Evolutionary conservation across 805 yeast species (phyloP).

Genomic region (Priceomyces fermenticarens): DNA sequence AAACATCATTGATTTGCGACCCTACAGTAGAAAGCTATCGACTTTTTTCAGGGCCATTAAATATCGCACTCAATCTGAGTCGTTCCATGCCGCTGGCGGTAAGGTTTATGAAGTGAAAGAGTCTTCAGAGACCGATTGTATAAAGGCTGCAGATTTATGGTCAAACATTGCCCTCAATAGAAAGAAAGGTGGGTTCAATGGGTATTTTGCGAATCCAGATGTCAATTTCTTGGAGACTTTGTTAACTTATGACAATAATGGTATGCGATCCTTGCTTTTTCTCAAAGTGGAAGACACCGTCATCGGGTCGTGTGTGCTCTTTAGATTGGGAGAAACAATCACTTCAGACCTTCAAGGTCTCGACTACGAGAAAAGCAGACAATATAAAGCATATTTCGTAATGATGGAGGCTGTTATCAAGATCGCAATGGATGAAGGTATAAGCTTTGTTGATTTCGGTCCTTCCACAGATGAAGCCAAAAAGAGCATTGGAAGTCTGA

Average conservation of each 20-base stretch:
- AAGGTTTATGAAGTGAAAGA: conserved; percentile 29
- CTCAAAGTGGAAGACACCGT: conserved; percentile 32
- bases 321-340: conserved; percentile 41
- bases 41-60: conserved; percentile 40
- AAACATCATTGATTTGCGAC: conserved; percentile 39
- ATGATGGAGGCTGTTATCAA: conserved; percentile 45
- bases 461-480: conserved; percentile 45
- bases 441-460: conserved; percentile 42
- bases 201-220: conserved; percentile 23
- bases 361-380: conserved; percentile 35
- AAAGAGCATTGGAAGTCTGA: conserved; percentile 36
- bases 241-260: conserved; percentile 19
- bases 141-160: conserved; percentile 31
- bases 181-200: conserved; percentile 36
- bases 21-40: conserved; percentile 27
- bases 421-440: conserved; percentile 36
- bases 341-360: conserved; percentile 45
- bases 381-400: conserved; percentile 42
- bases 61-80: conserved; percentile 35
- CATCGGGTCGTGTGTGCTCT: conserved; percentile 41
- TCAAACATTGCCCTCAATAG: conserved; percentile 37
- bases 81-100: conserved; percentile 33
- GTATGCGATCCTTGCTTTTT: conserved; percentile 31
- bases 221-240: conserved; percentile 25
- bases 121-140: conserved; percentile 29